Evolutionary conservation across 441 rosid genomes (phyloP).

Genomic region (Erodium texanum): DNA sequence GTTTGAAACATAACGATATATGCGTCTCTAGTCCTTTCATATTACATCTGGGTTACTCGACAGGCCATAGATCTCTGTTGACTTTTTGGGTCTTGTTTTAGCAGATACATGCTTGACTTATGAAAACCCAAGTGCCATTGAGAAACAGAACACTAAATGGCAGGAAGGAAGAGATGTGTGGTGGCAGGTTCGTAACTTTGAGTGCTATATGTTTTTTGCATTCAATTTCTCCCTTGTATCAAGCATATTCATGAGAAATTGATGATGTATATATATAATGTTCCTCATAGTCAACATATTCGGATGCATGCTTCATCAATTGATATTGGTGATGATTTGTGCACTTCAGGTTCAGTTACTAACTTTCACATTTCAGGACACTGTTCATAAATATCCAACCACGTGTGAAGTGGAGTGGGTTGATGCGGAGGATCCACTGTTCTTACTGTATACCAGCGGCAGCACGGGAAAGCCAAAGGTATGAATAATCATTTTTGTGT

Average conservation of each 20-base stretch:
- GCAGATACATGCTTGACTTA: conserved; percentile 72
- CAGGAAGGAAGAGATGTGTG: conserved; percentile 71
- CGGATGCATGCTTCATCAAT: conserved; percentile 1
- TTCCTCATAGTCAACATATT: neutral
- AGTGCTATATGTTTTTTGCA: neutral
- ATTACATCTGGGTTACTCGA: neutral
- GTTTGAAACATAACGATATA: neutral
- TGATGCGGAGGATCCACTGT: conserved; percentile 98
- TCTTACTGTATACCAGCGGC: conserved; percentile 92
- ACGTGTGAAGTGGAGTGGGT: conserved; percentile 92
- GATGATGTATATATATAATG: no score
- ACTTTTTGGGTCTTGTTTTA: conserved; percentile 5
- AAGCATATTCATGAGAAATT: neutral
- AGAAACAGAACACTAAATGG: conserved; percentile 76
- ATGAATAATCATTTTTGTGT: conserved; percentile 2
- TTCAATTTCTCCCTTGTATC: neutral
- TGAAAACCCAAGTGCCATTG: conserved; percentile 59
- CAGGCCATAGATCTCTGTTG: neutral
- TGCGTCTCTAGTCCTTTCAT: neutral
- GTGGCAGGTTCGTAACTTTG: conserved; percentile 66
- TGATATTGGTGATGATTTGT: neutral
- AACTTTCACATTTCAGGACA: conserved; percentile 43
- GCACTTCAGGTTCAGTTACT: neutral
- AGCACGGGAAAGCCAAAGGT: conserved; percentile 99
- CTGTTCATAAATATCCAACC: conserved; percentile 68